phyloP scores from a whole-genome alignment of 2,329 filamentous ascomycete species.

The Aureobasidium sp. region DNA sequence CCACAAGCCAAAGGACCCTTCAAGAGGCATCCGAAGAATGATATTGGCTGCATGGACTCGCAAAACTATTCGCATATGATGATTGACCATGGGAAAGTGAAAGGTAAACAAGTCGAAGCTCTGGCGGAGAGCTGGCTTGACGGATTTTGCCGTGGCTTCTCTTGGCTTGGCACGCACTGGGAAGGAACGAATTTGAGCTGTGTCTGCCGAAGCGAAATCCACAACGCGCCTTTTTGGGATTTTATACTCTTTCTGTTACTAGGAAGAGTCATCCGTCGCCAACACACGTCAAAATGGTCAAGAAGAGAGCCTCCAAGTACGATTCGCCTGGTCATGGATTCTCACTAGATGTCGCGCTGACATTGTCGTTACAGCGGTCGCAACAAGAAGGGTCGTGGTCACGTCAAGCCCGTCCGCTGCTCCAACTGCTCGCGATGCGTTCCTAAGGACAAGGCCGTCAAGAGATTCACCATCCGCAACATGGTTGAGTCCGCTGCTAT shows the following conservation, averaged over 20 bases:
- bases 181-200: neutral
- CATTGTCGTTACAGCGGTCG: slow-evolving; percentile 62
- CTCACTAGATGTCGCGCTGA: slow-evolving; percentile 10
- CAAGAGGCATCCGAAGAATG: too few species aligned
- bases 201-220: neutral
- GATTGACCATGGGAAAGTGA: neutral
- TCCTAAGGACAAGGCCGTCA: slow-evolving; percentile 99
- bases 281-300: slow-evolving; percentile 54
- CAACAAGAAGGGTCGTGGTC: slow-evolving; percentile 99
- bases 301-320: slow-evolving; percentile 70
- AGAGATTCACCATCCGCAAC: slow-evolving; percentile 99
- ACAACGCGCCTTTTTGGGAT: slow-evolving; percentile 8
- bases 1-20: too few species aligned
- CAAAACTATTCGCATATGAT: neutral
- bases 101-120: neutral
- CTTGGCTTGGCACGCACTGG: neutral
- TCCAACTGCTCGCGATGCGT: slow-evolving; percentile 76
- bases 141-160: neutral
- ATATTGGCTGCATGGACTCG: too few species aligned
- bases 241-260: neutral
- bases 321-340: slow-evolving; percentile 26
- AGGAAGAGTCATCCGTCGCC: slow-evolving; percentile 1
- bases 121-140: neutral
- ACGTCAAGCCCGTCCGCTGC: slow-evolving; percentile 98
- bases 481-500: slow-evolving; percentile 99